phyloP scores from a whole-genome alignment of 208 protist genomes.

The Leishmania braziliensis region DNA sequence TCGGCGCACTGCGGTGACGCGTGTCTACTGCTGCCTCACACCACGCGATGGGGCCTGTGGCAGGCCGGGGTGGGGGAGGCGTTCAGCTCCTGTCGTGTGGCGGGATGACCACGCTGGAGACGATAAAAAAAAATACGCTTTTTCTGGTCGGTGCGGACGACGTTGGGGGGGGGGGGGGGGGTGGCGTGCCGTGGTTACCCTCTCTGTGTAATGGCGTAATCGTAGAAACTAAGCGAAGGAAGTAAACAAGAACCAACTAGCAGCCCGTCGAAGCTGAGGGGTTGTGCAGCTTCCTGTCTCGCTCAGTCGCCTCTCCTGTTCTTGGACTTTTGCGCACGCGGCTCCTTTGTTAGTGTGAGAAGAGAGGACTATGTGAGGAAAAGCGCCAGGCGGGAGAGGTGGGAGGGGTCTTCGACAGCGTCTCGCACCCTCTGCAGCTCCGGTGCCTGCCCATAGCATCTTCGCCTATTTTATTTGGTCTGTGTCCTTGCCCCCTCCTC shows the following conservation, averaged over 20 bases:
- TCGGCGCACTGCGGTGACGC: too few relatives aligned
- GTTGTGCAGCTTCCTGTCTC: not conserved
- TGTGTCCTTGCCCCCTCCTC: not conserved
- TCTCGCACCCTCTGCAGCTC: not conserved
- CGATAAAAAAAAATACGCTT: too few relatives aligned
- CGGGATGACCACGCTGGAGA: too few relatives aligned
- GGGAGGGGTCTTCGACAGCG: not conserved
- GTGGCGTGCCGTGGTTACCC: too few relatives aligned
- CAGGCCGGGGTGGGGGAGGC: too few relatives aligned
- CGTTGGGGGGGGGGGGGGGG: not conserved
- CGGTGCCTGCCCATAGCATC: not conserved
- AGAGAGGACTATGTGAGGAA: not conserved
- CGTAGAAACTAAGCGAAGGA: not conserved
- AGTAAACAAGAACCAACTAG: not conserved
- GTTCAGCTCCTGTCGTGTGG: too few relatives aligned
- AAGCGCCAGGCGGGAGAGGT: not conserved
- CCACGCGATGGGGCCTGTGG: too few relatives aligned
- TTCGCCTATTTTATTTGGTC: not conserved
- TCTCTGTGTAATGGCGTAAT: slow-evolving; percentile 1
- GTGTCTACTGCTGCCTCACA: too few relatives aligned
- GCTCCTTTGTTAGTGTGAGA: not conserved
- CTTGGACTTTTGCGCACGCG: too few relatives aligned
- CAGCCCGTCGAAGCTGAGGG: not conserved
- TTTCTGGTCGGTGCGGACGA: not conserved
- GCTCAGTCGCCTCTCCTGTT: not conserved